These are phyloP conservation scores for Urtica urens DNA, from an alignment of 306 rosid genomes.

Conservation along the genomic window DNA sequence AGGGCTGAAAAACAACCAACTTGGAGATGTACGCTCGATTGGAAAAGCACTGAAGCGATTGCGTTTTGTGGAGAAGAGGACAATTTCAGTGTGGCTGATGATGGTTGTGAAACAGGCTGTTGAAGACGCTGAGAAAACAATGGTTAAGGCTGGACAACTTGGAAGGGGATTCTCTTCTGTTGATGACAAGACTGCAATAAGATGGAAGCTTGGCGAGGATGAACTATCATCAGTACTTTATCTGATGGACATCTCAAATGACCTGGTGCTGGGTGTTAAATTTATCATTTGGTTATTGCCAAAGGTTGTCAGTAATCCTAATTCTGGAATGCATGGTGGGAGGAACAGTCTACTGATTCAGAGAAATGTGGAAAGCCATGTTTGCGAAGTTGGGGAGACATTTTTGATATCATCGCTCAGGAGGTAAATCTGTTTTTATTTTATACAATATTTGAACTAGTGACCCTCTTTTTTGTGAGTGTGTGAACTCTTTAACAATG, in stretches of 20 bases:
- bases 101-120: slow-evolving; percentile 47
- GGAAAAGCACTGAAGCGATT: slow-evolving; percentile 59
- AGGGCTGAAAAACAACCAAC: slow-evolving; percentile 27
- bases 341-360: slow-evolving; percentile 48
- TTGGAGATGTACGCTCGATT: slow-evolving; percentile 51
- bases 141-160: slow-evolving; percentile 62
- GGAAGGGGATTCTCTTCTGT: slow-evolving; percentile 46
- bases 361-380: slow-evolving; percentile 69
- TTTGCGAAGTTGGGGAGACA: slow-evolving; percentile 81
- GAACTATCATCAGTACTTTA: slow-evolving; percentile 67
- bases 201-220: slow-evolving; percentile 91
- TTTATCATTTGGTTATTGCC: slow-evolving; percentile 92
- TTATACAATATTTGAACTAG: too few relatives aligned
- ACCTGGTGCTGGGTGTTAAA: slow-evolving; percentile 67
- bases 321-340: slow-evolving; percentile 56
- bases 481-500: too few relatives aligned
- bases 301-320: slow-evolving; percentile 49
- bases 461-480: too few relatives aligned
- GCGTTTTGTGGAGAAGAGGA: slow-evolving; percentile 72
- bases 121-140: slow-evolving; percentile 52
- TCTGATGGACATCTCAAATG: slow-evolving; percentile 64
- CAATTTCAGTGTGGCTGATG: slow-evolving; percentile 60
- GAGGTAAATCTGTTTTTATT: slow-evolving; percentile 37
- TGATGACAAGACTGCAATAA: slow-evolving; percentile 49
- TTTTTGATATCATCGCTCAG: slow-evolving; percentile 72